These are phyloP conservation scores for Kazachstania kunashirensis DNA, from an alignment of 805 yeast genomes.

Conservation along the genomic window DNA sequence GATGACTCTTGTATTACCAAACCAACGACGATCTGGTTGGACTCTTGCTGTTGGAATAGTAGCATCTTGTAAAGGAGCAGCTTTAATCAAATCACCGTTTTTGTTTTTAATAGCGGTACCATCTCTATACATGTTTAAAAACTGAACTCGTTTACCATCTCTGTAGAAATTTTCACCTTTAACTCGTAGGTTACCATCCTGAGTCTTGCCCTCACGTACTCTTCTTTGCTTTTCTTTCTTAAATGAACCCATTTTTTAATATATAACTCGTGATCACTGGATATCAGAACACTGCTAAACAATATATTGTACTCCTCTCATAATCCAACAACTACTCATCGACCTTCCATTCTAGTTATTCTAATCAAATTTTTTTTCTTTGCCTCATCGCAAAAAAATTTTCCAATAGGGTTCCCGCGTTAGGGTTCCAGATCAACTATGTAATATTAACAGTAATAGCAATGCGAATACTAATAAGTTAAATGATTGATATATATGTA, in stretches of 20 bases:
- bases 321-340: too few relatives aligned
- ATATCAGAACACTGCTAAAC: too few relatives aligned
- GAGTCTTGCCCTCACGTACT: constrained; percentile 65
- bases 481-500: not conserved
- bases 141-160: constrained; percentile 87
- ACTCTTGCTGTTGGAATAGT: constrained; percentile 87
- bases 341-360: too few relatives aligned
- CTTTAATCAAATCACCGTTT: constrained; percentile 75
- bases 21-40: constrained; percentile 95
- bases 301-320: too few relatives aligned
- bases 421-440: too few relatives aligned
- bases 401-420: not conserved
- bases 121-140: constrained; percentile 83
- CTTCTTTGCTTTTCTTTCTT: constrained; percentile 89
- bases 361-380: too few relatives aligned
- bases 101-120: constrained; percentile 84
- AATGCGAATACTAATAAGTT: not conserved
- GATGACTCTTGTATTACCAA: constrained; percentile 93
- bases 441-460: too few relatives aligned
- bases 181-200: constrained; percentile 85
- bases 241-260: constrained; percentile 91
- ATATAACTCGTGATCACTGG: not conserved
- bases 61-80: constrained; percentile 80
- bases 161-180: constrained; percentile 95
- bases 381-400: not conserved